Conservation (phyloP, 495 filamentous ascomycete genomes). For the Penicillium nucicola region DNA sequence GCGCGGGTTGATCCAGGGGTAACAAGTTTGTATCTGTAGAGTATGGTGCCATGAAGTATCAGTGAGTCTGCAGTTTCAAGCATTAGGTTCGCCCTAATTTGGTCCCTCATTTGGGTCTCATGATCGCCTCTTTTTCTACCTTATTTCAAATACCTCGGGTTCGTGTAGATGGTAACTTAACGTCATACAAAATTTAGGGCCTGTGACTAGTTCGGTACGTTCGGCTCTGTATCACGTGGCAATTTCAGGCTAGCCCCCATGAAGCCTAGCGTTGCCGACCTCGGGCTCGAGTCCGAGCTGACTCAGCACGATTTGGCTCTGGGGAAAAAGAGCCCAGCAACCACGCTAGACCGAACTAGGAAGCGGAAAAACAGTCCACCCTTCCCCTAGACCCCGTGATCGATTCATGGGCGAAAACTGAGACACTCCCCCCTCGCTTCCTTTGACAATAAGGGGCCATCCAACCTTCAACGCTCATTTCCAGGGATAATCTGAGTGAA, state of each 20-base stretch:
- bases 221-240: constrained; percentile 1
- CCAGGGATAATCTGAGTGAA: not conserved
- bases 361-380: constrained; percentile 14
- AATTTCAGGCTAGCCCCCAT: not conserved
- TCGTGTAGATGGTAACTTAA: no score
- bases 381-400: constrained; percentile 15
- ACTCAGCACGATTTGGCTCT: not conserved
- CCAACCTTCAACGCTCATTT: not conserved
- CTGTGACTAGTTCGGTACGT: constrained; percentile 2
- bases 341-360: constrained; percentile 7
- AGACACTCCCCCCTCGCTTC: constrained; percentile 14
- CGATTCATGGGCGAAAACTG: constrained; percentile 1
- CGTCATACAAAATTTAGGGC: no score
- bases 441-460: not conserved
- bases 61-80: no score
- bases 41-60: no score
- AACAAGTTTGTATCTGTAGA: no score
- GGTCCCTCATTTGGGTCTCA: no score
- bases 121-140: no score
- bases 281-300: constrained; percentile 2
- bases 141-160: no score
- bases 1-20: no score
- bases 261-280: constrained; percentile 2
- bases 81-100: no score
- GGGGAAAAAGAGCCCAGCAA: constrained; percentile 4